Evolutionary conservation across 1,284 basidiomycete genomes (phyloP).

Genomic region (Ganoderma sp.): DNA sequence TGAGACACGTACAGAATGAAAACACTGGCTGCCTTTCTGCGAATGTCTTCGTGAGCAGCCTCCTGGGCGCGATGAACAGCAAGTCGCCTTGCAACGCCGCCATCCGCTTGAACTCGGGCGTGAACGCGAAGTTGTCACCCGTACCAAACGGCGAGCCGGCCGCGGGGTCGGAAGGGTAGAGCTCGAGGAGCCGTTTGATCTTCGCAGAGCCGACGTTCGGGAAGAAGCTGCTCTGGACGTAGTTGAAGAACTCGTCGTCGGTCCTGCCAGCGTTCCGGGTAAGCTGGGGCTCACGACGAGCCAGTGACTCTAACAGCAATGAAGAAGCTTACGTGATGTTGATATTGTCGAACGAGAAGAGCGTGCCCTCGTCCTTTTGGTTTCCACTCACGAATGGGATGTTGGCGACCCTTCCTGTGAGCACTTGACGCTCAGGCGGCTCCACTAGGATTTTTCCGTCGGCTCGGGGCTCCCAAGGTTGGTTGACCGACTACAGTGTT

Average conservation of each 20-base stretch:
- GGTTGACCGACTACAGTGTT: conserved; percentile 15
- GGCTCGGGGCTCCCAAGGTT: conserved; percentile 44
- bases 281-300: background rate
- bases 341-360: conserved; percentile 35
- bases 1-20: background rate
- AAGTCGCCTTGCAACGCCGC: conserved; percentile 55
- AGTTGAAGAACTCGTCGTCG: conserved; percentile 28
- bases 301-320: background rate
- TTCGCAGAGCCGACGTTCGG: conserved; percentile 15
- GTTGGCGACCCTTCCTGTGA: conserved; percentile 30
- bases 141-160: conserved; percentile 60
- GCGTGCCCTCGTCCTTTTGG: conserved; percentile 43
- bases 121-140: conserved; percentile 47
- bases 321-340: conserved; percentile 32
- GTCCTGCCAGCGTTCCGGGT: conserved; percentile 22
- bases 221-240: conserved; percentile 18
- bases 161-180: conserved; percentile 47
- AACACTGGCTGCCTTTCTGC: background rate
- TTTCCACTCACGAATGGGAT: conserved; percentile 39
- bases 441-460: conserved; percentile 46
- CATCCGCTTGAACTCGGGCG: conserved; percentile 57
- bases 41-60: conserved; percentile 31
- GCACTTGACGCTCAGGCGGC: conserved; percentile 18
- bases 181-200: conserved; percentile 26
- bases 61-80: conserved; percentile 54